These are phyloP conservation scores for Pleodorina starrii DNA, from an alignment of 139 green algal genomes.

Conservation along the genomic window DNA sequence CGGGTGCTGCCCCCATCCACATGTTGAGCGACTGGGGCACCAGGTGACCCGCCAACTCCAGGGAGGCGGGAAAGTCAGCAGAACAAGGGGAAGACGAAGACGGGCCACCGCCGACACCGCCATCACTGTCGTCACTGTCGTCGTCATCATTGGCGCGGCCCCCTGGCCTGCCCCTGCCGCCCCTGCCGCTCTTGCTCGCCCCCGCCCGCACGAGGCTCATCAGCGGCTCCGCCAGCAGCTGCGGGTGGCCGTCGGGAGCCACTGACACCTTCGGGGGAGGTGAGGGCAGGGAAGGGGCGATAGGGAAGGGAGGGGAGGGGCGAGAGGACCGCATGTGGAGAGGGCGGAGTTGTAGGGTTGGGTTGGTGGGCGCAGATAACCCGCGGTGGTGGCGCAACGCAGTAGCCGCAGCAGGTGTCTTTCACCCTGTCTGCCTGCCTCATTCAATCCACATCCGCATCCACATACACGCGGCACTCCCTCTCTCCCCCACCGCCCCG, in stretches of 20 bases:
- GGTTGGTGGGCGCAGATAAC: too few species aligned
- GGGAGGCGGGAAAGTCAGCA: slow-evolving; percentile 78
- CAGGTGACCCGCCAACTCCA: slow-evolving; percentile 73
- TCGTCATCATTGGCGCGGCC: not conserved
- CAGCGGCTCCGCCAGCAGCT: slow-evolving; percentile 73
- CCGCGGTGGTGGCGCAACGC: too few species aligned
- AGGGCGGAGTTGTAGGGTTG: too few species aligned
- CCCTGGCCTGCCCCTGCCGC: too few species aligned
- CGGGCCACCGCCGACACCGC: not conserved
- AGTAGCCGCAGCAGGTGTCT: too few species aligned
- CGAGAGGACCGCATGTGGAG: not conserved
- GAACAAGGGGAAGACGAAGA: too few species aligned
- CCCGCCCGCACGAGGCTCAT: slow-evolving; percentile 9
- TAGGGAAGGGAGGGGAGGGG: not conserved
- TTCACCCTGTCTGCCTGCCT: too few species aligned
- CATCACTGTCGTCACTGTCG: not conserved
- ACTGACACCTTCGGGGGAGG: slow-evolving; percentile 53
- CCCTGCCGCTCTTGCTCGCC: not conserved
- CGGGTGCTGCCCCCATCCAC: slow-evolving; percentile 72
- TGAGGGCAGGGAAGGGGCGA: not conserved
- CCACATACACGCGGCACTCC: too few species aligned
- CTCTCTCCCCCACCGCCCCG: too few species aligned
- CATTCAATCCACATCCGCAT: too few species aligned
- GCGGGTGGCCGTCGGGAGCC: slow-evolving; percentile 71
- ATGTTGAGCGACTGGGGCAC: slow-evolving; percentile 83